Conservation (phyloP, 257 asterid genomes). For the Solanum medicagineum region DNA sequence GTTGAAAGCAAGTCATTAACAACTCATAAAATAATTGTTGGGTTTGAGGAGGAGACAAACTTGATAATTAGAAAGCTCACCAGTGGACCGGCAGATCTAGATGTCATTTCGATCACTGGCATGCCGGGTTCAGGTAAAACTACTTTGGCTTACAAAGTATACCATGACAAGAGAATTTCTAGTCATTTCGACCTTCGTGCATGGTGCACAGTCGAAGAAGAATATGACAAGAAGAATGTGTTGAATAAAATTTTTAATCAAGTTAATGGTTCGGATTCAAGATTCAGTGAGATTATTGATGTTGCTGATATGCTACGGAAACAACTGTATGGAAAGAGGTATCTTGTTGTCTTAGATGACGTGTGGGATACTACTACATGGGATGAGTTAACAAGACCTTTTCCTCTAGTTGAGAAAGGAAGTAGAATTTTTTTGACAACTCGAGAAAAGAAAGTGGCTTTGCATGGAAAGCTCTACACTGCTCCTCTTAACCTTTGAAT, state of each 20-base stretch:
- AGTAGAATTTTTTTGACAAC: conserved; percentile 9
- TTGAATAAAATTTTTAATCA: neutral
- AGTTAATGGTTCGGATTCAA: neutral
- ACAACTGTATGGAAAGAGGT: neutral
- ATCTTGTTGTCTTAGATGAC: conserved; percentile 12
- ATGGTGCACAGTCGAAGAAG: neutral
- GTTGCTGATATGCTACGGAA: neutral
- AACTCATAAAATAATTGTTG: neutral
- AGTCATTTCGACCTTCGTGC: neutral
- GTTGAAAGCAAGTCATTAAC: neutral
- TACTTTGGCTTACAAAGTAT: too few relatives aligned
- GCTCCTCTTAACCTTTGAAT: neutral
- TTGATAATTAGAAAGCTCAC: too few relatives aligned
- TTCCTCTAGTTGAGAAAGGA: neutral
- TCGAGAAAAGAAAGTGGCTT: neutral
- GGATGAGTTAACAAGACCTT: neutral
- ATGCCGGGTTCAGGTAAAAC: too few relatives aligned
- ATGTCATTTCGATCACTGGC: too few relatives aligned
- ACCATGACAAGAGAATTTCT: too few relatives aligned
- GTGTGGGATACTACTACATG: conserved; percentile 1
- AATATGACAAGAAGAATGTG: neutral
- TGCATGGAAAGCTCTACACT: neutral
- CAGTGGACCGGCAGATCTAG: too few relatives aligned
- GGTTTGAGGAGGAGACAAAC: neutral
- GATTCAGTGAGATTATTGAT: neutral